Base-by-base conservation (phyloP, 2,329 filamentous ascomycete species). In the Phialophora expanda region DNA sequence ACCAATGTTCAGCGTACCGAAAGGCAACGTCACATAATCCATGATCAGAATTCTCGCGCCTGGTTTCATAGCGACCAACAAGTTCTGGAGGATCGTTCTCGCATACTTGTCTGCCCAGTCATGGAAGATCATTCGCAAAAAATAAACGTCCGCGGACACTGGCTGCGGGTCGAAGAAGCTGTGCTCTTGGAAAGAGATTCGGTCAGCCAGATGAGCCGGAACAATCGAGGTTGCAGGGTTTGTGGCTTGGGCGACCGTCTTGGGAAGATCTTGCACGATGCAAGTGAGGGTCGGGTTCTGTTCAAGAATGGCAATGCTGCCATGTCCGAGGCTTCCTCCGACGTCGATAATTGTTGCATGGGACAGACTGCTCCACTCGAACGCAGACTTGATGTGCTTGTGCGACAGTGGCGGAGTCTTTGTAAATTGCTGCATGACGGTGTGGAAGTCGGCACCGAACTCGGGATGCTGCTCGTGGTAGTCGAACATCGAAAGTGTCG, bases 111-210 rank as follows among this genome's bases (percentile, higher is more conserved):
- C 85, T 0, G 85, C 83, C 77, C 86, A 86, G 76, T 89, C 87
- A 73, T 89, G 86, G 7, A 89, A 75, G 67, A 89, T 87, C 80
- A 83, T 84, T 56, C 85, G 83, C 74, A 87, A 83, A 70, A 84
- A 80, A 76, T 87, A 89, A 20, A 87, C 81, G 70, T 87, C 85
- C 0, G 85, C 87, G 3, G 73, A 76, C 14, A 85, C 78, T 0
- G 82, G 80, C 74, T 89, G 86, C 58, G 83, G 80, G 5, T 78
- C 78, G 73, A 88, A 87, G 73, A 89, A 87, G 70, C 87, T 83
- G 72, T 89, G 85, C 2, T 77, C 77, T 67, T 80, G 77, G 66
- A 80, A 80, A 6, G 69, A 71, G 48, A 78, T 73, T 55, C 76
- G 75, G 17, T 67, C 69, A 44, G 20, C 63, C 14, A 34, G 51